These are phyloP conservation scores for Gamsiella multidivaricata DNA, from an alignment of 192 early-diverging fungal genomes.

Conservation along the genomic window DNA sequence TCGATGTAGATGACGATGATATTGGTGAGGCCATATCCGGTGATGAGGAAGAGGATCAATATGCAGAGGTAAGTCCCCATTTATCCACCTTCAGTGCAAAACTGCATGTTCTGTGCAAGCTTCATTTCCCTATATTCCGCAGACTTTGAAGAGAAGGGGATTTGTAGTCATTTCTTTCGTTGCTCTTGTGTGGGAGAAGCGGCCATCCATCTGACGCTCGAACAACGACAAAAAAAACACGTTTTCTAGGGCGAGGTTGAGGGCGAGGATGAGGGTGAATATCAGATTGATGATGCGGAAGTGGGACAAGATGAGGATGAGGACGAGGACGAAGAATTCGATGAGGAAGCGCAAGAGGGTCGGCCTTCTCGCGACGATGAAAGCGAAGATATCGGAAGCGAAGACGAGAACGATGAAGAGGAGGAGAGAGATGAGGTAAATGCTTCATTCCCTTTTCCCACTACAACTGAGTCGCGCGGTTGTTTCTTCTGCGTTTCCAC, in stretches of 20 bases:
- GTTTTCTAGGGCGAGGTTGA: no score
- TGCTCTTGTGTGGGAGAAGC: not conserved
- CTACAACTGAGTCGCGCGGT: no score
- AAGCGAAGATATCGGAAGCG: slow-evolving; percentile 32
- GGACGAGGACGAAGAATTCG: slow-evolving; percentile 6
- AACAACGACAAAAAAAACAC: not conserved
- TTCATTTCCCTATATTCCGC: no score
- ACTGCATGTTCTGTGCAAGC: no score
- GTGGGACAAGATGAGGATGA: slow-evolving; percentile 13
- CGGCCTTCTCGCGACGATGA: slow-evolving; percentile 4
- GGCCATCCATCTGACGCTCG: no score
- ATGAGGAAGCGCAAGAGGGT: not conserved
- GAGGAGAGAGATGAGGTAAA: slow-evolving; percentile 14
- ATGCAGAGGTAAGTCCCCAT: slow-evolving; percentile 19
- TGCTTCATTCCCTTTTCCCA: not conserved
- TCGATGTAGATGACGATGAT: slow-evolving; percentile 21
- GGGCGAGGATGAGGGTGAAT: slow-evolving; percentile 40
- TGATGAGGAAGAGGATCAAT: slow-evolving; percentile 28
- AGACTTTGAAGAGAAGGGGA: no score
- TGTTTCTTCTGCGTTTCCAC: not conserved
- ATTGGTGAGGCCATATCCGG: slow-evolving; percentile 9
- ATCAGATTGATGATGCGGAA: slow-evolving; percentile 31
- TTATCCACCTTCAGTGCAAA: no score
- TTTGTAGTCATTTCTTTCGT: no score
- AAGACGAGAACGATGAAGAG: slow-evolving; percentile 33